phyloP scores from a whole-genome alignment of 768 basidiomycete species.

The Psilocybe subaeruginosa region DNA sequence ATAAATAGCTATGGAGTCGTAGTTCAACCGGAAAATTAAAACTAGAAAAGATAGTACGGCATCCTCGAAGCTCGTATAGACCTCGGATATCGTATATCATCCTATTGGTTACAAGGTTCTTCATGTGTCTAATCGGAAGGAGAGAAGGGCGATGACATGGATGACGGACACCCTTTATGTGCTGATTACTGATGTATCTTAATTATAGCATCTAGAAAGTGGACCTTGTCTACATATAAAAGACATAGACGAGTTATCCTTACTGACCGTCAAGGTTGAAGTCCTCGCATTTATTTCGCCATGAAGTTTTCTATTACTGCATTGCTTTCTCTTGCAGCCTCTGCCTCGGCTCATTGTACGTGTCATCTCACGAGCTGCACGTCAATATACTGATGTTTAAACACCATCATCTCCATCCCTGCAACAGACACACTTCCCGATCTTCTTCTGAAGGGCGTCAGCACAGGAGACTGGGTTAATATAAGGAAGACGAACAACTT shows the following conservation, averaged over 20 bases:
- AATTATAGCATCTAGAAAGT: not conserved
- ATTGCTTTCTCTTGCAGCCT: slow-evolving; percentile 24
- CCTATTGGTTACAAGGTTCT: not conserved
- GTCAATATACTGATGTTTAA: not conserved
- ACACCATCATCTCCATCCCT: not conserved
- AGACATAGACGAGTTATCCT: not conserved
- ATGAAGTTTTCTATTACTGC: slow-evolving; percentile 17
- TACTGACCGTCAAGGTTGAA: too few species aligned
- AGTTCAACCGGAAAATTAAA: not conserved
- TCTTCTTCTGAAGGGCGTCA: slow-evolving; percentile 40
- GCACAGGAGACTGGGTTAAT: slow-evolving; percentile 41
- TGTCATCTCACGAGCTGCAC: not conserved
- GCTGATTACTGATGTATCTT: not conserved
- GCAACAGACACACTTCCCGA: slow-evolving; percentile 46
- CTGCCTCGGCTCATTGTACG: slow-evolving; percentile 29
- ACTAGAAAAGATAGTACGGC: not conserved
- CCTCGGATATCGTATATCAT: not conserved
- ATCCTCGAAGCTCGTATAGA: not conserved
- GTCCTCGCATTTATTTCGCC: slow-evolving; percentile 20
- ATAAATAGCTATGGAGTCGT: not conserved
- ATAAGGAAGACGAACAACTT: slow-evolving; percentile 51
- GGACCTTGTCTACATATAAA: not conserved
- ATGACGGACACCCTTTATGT: not conserved
- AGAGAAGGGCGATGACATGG: not conserved
- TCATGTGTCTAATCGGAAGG: not conserved